Percentiles rank a stretch among this genome's conserved stretches.
Evolutionary conservation across 192 early-diverging fungal species (phyloP).

Genomic region (Entomortierella parvispora): DNA sequence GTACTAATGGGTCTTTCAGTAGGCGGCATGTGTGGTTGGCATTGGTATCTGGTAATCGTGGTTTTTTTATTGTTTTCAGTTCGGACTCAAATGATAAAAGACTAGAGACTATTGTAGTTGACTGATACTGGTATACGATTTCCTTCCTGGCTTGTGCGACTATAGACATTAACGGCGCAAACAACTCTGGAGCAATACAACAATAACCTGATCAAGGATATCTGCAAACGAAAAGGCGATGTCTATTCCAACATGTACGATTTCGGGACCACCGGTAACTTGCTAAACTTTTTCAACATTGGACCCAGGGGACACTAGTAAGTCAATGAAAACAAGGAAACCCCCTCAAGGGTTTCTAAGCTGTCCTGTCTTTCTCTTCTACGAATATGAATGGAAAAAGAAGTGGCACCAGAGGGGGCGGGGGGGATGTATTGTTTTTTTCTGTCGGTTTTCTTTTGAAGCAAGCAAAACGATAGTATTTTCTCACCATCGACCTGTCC

Average conservation of each 20-base stretch:
- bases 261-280: constrained; percentile 53
- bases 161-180: constrained; percentile 60
- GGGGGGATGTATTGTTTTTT: neutral
- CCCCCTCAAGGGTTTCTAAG: no score
- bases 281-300: constrained; percentile 62
- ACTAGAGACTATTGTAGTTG: no score
- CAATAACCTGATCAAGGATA: constrained; percentile 56
- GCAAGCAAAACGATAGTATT: no score
- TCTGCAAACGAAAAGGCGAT: constrained; percentile 57
- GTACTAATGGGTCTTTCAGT: constrained; percentile 7
- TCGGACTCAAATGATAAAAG: no score
- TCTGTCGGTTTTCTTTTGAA: no score
- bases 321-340: constrained; percentile 26
- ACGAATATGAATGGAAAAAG: no score
- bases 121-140: no score
- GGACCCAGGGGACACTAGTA: constrained; percentile 52
- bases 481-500: no score
- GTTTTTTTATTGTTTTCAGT: neutral
- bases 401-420: no score
- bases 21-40: constrained; percentile 60
- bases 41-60: constrained; percentile 65
- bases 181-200: constrained; percentile 69
- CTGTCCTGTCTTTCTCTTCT: constrained; percentile 4
- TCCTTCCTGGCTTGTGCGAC: neutral
- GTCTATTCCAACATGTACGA: constrained; percentile 44